Evolutionary conservation across 1,139 yeast species (phyloP).

Genomic region (Dujonia santamariae): DNA sequence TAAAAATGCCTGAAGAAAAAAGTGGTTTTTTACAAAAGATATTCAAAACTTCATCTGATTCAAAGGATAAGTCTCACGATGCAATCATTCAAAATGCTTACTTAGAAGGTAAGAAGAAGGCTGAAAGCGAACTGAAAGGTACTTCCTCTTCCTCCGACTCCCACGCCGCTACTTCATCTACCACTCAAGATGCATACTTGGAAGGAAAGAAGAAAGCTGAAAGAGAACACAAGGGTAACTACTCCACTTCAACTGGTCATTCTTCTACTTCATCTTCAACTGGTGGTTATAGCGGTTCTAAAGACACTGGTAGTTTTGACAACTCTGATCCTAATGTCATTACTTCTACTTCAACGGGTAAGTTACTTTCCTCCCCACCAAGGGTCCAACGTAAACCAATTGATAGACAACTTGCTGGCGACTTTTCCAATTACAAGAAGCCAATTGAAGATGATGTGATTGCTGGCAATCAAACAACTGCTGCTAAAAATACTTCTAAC

Average conservation of each 20-base stretch:
- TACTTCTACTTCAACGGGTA: slow-evolving; percentile 25
- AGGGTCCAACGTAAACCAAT: slow-evolving; percentile 26
- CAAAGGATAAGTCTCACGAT: neutral
- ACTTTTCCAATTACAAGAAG: slow-evolving; percentile 29
- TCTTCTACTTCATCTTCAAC: neutral
- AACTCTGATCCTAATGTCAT: slow-evolving; percentile 10
- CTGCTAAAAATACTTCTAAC: neutral
- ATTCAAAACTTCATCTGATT: slow-evolving; percentile 19
- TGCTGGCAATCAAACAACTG: slow-evolving; percentile 1
- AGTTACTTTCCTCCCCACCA: slow-evolving; percentile 32
- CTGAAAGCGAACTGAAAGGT: neutral
- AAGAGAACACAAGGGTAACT: neutral
- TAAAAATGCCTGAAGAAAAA: slow-evolving; percentile 15
- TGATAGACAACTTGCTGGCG: slow-evolving; percentile 27
- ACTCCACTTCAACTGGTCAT: neutral
- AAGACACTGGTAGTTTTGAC: neutral
- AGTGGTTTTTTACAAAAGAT: slow-evolving; percentile 23
- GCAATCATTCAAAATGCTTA: slow-evolving; percentile 1
- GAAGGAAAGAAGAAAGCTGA: slow-evolving; percentile 3
- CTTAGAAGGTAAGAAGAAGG: slow-evolving; percentile 1
- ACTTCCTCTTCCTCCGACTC: neutral
- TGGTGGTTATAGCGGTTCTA: neutral
- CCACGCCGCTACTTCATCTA: neutral
- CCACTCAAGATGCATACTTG: neutral
- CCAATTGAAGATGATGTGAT: slow-evolving; percentile 26